Evolutionary conservation across 2,329 filamentous ascomycete genomes (phyloP).

Genomic region (Sarocladium brachiariae): DNA sequence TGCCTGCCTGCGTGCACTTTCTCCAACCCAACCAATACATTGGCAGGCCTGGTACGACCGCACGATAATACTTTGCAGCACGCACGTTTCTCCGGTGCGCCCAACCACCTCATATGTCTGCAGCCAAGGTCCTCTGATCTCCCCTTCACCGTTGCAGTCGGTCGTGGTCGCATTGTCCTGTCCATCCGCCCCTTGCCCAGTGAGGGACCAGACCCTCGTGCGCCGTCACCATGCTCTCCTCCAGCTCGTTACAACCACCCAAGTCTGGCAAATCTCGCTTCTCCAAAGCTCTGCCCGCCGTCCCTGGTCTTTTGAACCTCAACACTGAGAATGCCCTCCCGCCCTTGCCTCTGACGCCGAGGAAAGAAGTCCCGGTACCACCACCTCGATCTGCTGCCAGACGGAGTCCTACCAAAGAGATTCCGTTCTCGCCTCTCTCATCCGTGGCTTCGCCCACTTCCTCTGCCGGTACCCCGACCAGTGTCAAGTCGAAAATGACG

Average conservation of each 20-base stretch:
- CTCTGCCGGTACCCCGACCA: constrained; percentile 17
- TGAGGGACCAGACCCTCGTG: constrained; percentile 1
- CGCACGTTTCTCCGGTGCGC: neutral
- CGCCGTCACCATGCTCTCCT: constrained; percentile 9
- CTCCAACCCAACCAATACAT: too few relatives aligned
- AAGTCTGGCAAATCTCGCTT: constrained; percentile 44
- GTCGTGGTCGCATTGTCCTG: neutral
- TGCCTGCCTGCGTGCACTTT: too few relatives aligned
- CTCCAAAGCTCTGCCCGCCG: constrained; percentile 50
- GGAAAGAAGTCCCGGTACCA: neutral
- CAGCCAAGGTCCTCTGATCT: neutral
- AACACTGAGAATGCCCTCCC: neutral
- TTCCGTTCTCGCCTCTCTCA: constrained; percentile 3
- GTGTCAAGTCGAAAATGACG: constrained; percentile 7
- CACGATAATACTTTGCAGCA: too few relatives aligned
- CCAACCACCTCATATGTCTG: neutral
- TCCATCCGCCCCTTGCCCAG: too few relatives aligned
- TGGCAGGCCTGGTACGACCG: too few relatives aligned
- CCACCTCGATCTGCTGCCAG: neutral
- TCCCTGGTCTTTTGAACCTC: constrained; percentile 26
- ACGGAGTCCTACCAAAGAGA: neutral
- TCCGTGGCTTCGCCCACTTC: constrained; percentile 9
- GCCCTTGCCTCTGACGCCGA: neutral
- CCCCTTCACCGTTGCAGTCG: neutral
- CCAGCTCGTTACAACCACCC: constrained; percentile 3